A percentile compares a stretch with the other conserved stretches of the same genome.
These are phyloP conservation scores for Fremontodendron californicum DNA, from an alignment of 345 rosid species.

Conservation along the genomic window DNA sequence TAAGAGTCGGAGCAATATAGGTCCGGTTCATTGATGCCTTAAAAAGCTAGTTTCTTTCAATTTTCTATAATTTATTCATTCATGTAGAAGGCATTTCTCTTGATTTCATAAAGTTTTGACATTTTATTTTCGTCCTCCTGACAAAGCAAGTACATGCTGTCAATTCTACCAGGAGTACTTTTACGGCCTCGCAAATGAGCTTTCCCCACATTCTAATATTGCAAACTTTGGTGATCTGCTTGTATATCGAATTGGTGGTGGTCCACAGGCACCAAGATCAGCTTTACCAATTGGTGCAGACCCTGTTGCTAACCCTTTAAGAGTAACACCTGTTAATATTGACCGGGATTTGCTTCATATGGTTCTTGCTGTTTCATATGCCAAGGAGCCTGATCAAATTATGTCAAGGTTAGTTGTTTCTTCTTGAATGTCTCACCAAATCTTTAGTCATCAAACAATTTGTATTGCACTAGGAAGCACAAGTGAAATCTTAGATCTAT, in stretches of 20 bases:
- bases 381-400: conserved; percentile 72
- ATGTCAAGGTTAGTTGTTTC: conserved; percentile 47
- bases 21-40: not conserved
- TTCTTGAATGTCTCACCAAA: not conserved
- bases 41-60: not conserved
- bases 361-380: conserved; percentile 84
- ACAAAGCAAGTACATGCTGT: not conserved
- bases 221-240: conserved; percentile 56
- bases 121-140: not conserved
- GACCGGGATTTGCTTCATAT: conserved; percentile 62
- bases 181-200: conserved; percentile 70
- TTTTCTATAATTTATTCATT: not conserved
- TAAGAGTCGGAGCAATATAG: too few relatives aligned
- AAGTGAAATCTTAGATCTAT: not conserved
- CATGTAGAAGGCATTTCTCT: not conserved
- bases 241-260: conserved; percentile 80
- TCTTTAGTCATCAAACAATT: too few relatives aligned
- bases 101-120: not conserved
- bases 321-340: conserved; percentile 53
- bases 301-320: conserved; percentile 63
- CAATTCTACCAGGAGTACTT: conserved; percentile 66
- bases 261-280: conserved; percentile 82
- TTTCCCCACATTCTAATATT: conserved; percentile 72
- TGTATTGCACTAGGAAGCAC: not conserved
- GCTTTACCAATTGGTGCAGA: conserved; percentile 78